Base-by-base conservation (phyloP, 495 filamentous ascomycete genomes). In the Aspergillus homomorphus region DNA sequence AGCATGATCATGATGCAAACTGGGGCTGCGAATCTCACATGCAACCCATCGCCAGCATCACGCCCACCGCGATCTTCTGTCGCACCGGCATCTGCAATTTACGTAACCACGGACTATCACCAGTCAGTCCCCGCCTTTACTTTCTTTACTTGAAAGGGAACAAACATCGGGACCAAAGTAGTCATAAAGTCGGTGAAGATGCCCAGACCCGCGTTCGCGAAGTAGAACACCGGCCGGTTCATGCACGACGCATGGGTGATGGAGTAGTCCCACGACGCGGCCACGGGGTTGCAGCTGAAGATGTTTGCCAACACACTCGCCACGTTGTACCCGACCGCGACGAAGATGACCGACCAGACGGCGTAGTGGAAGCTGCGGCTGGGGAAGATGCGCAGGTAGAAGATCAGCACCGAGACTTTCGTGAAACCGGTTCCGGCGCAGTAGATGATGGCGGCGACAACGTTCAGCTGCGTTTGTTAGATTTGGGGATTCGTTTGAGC, bases 341-440 rank as follows among this genome's bases (percentile, higher is more conserved):
- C 68, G 45, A 68, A 66, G 0, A 75, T 62, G 24, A 71, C 50
- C 0, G 54, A 21, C 69, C 69, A 75, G 19, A 73, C 70, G 1
- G 61, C 59, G n/a, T 56, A 54, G 43, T 73, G 70, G 57, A 77
- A 72, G 43, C 59, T 65, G 8, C 62, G 60, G 26, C 69, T 69
- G 21, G 75, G 75, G 54, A 75, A 75, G 46, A 84, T 75, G 57
- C 78, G 78, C 51, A 77, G 67, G 64, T 80, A 83, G 57, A 78
- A 75, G 12, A 82, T 52, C 42, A 82, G 64, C 44, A 75, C 69
- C 57, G 79, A 76, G 57, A 77, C 60, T 53, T 78, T 78, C 58
- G 69, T 64, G 52, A 74, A 69, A 15, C 68, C 72, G 20, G 73
- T 73, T 4, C 69, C 69, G 15, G 66, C 71, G 54, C 73, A 67